A percentile compares a stretch with the other conserved stretches of the same genome.
Evolutionary conservation across 768 basidiomycete species (phyloP).

Genomic region (Boletus sensibilis): DNA sequence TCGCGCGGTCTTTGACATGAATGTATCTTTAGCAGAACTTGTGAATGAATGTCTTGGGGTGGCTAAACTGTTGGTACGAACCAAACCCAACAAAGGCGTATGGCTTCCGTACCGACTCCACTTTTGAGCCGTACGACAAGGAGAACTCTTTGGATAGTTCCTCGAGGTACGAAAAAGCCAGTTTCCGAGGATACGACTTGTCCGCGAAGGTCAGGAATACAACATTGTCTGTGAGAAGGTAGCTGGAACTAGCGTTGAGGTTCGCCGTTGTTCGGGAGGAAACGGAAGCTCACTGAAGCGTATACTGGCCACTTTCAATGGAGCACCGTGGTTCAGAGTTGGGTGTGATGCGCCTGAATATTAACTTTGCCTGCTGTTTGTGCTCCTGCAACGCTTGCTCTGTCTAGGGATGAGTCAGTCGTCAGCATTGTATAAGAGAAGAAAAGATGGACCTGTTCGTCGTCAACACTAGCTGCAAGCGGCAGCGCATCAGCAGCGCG

Average conservation of each 20-base stretch:
- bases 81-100: constrained; percentile 99
- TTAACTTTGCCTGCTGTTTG: constrained; percentile 97
- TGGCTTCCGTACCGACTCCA: constrained; percentile 90
- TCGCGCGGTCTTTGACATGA: constrained; percentile 97
- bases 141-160: constrained; percentile 97
- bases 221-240: constrained; percentile 92
- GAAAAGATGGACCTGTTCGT: constrained; percentile 72
- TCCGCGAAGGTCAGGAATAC: constrained; percentile 95
- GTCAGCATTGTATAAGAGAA: not conserved
- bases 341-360: constrained; percentile 90
- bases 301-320: constrained; percentile 93
- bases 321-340: constrained; percentile 96
- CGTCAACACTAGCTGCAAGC: constrained; percentile 93
- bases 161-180: constrained; percentile 96
- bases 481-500: constrained; percentile 86
- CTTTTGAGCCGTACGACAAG: constrained; percentile 87
- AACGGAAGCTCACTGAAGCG: constrained; percentile 76
- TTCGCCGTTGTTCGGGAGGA: not conserved
- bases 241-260: constrained; percentile 49
- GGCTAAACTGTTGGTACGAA: constrained; percentile 39
- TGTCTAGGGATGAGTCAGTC: constrained; percentile 52
- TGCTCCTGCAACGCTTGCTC: constrained; percentile 94
- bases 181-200: constrained; percentile 94
- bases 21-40: constrained; percentile 68
- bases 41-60: constrained; percentile 3